These are phyloP conservation scores for Exophiala calicioides DNA, from an alignment of 2,329 filamentous ascomycete genomes.

Conservation along the genomic window DNA sequence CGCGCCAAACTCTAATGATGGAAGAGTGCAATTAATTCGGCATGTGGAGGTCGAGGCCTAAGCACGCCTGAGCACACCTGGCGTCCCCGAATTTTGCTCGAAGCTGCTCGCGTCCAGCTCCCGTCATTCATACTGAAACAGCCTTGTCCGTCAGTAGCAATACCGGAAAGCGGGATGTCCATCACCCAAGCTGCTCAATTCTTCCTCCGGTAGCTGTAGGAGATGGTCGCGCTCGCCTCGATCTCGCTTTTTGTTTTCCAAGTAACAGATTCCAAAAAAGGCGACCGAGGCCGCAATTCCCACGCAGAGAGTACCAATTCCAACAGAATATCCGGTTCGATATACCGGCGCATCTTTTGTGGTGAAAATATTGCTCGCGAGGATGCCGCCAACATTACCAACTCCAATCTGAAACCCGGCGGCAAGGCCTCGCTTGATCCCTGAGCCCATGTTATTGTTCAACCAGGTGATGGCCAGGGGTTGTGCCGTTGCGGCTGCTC, in stretches of 20 bases:
- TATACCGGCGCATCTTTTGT: slow-evolving; percentile 51
- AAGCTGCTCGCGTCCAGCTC: no score
- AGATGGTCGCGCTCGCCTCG: slow-evolving; percentile 43
- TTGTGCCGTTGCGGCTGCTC: no score
- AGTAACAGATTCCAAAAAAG: slow-evolving; percentile 54
- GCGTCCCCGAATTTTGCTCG: no score
- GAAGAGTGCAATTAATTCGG: no score
- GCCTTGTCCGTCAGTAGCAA: no score
- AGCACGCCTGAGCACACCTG: no score
- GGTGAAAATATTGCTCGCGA: slow-evolving; percentile 73
- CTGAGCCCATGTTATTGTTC: slow-evolving; percentile 59
- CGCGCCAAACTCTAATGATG: no score
- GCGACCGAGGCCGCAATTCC: slow-evolving; percentile 50
- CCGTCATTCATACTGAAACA: no score
- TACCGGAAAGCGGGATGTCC: slow-evolving; percentile 65
- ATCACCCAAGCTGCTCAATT: slow-evolving; percentile 62
- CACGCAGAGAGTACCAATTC: slow-evolving; percentile 51
- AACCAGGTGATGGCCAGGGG: slow-evolving; percentile 57
- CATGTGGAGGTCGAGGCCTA: no score
- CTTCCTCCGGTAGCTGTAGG: slow-evolving; percentile 50
- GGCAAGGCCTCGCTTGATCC: slow-evolving; percentile 58
- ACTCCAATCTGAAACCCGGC: slow-evolving; percentile 66
- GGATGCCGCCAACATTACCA: slow-evolving; percentile 46
- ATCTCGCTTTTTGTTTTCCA: slow-evolving; percentile 61
- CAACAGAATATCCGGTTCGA: slow-evolving; percentile 53